Evolutionary conservation across 2,329 filamentous ascomycete genomes (phyloP), one percentile per base, ranked within the genome.

Genomic region (Hymenoscyphus occultus): DNA sequence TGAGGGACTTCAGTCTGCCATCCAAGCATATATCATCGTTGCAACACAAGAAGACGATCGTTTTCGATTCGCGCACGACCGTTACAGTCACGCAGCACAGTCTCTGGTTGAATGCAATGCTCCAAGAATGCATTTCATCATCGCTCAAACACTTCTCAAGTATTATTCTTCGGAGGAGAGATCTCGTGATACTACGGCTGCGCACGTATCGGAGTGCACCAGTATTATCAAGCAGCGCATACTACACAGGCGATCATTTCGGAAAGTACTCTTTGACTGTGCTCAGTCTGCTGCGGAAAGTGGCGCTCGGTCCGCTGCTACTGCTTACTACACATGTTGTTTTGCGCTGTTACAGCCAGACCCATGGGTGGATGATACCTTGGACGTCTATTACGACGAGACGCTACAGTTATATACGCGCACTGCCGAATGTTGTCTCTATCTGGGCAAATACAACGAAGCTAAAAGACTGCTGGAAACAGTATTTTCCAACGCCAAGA

Each of bases 11-110:
- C 92, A 97, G 74, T 87, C 86, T 39, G 87, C 93, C 10, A 84
- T 97, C 19, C 86, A 92, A 71, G 85, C 90, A 3, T 96, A 91
- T 73, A 87, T 97, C 61, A 82, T 98, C 51, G 86, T 94, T 63
- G 85, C 91, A 0, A 91, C 90, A 22, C 91, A 95, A 68, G 88
- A 88, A 1, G 94, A 97, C 72, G 92, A 97, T 76, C 85, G 88
- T 51, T 97, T 97, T 76, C 87, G 88, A 40, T 97, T 97, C 75
- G 88, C 89, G 40, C 93, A 97, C 76, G 93, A 97, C 76, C 86
- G 93, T 61, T 96, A 96, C 72, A 84, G 93, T 60, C 87, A 90
- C 74, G 92, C 91, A 16, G 88, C 92, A 5, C 81, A 85, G 14
- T 83, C 85, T 5, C 80, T 97, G 61, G 86, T 85, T 67, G 88